Evolutionary conservation across 495 filamentous ascomycete species (phyloP).

Genomic region (Xeromyces bisporus): DNA sequence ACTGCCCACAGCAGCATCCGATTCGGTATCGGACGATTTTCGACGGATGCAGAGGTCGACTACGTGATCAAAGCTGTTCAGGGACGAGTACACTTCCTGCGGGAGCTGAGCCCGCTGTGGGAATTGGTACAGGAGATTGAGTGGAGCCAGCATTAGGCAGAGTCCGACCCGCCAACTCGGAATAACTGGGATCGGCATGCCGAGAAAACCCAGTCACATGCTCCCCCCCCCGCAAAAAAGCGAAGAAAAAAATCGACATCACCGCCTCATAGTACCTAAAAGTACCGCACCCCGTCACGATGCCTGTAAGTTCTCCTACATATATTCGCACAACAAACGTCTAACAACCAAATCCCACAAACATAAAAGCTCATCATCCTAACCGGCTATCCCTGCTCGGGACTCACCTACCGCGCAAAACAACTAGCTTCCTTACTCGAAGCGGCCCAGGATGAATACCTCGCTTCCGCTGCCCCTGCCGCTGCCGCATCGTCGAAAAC

Average conservation of each 20-base stretch:
- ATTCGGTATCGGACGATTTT: constrained; percentile 95
- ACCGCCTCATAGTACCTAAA: too few species aligned
- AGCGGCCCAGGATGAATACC: constrained; percentile 31
- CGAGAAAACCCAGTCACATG: constrained; percentile 14
- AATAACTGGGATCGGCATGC: neutral
- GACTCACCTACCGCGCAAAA: constrained; percentile 71
- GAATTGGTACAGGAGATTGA: constrained; percentile 98
- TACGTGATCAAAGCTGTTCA: constrained; percentile 91
- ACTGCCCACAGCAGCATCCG: constrained; percentile 94
- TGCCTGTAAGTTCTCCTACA: constrained; percentile 15
- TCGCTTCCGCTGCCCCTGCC: constrained; percentile 29
- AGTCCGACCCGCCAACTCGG: too few species aligned
- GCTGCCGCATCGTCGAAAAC: constrained; percentile 35
- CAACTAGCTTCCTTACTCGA: constrained; percentile 47
- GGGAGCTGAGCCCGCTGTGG: constrained; percentile 94
- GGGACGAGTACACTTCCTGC: constrained; percentile 76
- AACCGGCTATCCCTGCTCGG: constrained; percentile 83
- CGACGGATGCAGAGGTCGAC: constrained; percentile 87
- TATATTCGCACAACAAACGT: neutral
- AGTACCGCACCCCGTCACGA: constrained; percentile 5
- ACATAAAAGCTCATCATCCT: constrained; percentile 65
- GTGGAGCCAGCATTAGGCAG: constrained; percentile 82
- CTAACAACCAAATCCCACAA: neutral
- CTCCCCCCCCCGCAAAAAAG: constrained; percentile 8
- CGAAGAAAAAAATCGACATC: constrained; percentile 7